Evolutionary conservation across 2,329 filamentous ascomycete genomes (phyloP).

Genomic region (Huntiella bhutanensis): DNA sequence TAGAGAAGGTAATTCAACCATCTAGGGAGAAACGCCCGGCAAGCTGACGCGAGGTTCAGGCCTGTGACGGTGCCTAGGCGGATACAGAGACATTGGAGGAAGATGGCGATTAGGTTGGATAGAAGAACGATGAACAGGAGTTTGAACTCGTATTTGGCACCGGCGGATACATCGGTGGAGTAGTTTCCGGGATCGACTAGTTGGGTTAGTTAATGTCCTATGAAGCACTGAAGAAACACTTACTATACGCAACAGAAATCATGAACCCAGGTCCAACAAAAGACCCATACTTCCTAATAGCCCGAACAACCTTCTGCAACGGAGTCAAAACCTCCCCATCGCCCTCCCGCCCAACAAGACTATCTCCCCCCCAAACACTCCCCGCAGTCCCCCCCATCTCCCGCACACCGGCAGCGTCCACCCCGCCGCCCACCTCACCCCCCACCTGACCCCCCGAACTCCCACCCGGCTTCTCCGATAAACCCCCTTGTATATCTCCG

Average conservation of each 20-base stretch:
- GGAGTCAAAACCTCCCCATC: background rate
- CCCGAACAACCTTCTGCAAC: constrained; percentile 2
- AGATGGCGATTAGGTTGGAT: constrained; percentile 52
- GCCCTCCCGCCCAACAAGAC: background rate
- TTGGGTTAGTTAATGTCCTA: background rate
- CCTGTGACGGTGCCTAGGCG: constrained; percentile 53
- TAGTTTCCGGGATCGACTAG: constrained; percentile 47
- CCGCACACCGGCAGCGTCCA: constrained; percentile 5
- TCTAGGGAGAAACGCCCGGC: constrained; percentile 42
- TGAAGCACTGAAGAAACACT: constrained; percentile 13
- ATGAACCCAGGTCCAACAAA: constrained; percentile 51
- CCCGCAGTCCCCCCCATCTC: background rate
- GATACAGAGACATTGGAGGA: constrained; percentile 48
- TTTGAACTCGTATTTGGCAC: constrained; percentile 43
- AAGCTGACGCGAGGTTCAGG: constrained; percentile 46
- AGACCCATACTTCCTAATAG: constrained; percentile 3
- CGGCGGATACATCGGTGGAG: constrained; percentile 49
- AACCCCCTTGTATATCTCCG: background rate
- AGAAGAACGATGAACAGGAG: constrained; percentile 51
- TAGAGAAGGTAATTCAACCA: constrained; percentile 48
- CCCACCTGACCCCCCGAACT: background rate
- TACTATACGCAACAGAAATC: constrained; percentile 38
- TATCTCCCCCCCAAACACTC: background rate
- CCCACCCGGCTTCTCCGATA: background rate
- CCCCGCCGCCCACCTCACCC: constrained; percentile 5